phyloP scores from a whole-genome alignment of 2,329 filamentous ascomycete genomes.

The Aspergillus calidoustus region DNA sequence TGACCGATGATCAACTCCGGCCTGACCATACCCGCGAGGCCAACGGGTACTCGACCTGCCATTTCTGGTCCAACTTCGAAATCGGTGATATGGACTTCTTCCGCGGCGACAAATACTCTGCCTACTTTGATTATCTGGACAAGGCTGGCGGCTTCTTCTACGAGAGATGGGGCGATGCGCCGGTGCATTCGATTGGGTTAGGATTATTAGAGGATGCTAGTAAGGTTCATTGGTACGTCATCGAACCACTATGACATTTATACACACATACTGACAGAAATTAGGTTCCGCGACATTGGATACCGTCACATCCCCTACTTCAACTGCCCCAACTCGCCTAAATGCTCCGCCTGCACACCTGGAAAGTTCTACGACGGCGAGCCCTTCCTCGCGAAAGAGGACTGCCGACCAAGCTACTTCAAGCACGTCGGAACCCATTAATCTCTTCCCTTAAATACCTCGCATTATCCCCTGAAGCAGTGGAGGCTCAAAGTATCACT shows the following conservation, averaged over 20 bases:
- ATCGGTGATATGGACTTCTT: conserved; percentile 93
- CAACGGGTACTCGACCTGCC: conserved; percentile 94
- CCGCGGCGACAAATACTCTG: conserved; percentile 86
- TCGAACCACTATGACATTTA: background rate
- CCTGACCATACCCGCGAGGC: conserved; percentile 80
- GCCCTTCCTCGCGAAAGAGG: conserved; percentile 81
- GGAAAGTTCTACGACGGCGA: conserved; percentile 90
- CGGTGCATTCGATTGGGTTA: conserved; percentile 91
- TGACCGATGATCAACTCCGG: conserved; percentile 76
- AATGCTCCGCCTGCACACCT: conserved; percentile 85
- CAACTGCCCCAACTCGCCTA: conserved; percentile 96
- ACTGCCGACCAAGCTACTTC: conserved; percentile 97
- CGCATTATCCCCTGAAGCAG: conserved; percentile 5
- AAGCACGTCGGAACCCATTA: conserved; percentile 86
- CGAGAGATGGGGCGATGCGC: conserved; percentile 96
- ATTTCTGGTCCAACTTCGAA: conserved; percentile 99
- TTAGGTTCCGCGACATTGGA: conserved; percentile 97
- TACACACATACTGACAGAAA: conserved; percentile 9
- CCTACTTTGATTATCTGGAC: conserved; percentile 96
- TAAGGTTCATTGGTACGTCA: conserved; percentile 86
- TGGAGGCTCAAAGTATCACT: background rate
- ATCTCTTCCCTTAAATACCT: conserved; percentile 21
- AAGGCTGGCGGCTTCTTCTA: conserved; percentile 97
- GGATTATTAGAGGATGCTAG: conserved; percentile 88
- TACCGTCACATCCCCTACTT: conserved; percentile 99